Base-by-base conservation (phyloP, 169 alveolate species). In the Cryptosporidium felis region DNA sequence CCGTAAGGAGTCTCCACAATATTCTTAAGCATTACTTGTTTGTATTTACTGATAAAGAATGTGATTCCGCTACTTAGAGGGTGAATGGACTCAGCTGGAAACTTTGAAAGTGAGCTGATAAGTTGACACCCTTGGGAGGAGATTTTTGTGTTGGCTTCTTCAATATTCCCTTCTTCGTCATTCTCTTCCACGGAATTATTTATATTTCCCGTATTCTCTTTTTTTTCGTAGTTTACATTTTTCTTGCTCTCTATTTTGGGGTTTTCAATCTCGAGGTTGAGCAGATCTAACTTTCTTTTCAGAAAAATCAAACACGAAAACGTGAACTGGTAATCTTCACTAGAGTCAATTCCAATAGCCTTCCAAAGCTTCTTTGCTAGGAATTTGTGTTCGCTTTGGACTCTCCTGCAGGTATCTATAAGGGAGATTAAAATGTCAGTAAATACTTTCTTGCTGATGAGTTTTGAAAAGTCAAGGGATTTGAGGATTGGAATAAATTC, bases 321-420 rank as follows among this genome's bases (percentile, higher is more conserved):
- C n/a, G 85, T 56, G 28, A 53, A 74, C 14, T 74, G 65, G 14
- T 74, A 74, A 10, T 74, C 85, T 40, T 74, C 67, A 53, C 85
- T 74, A 5, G 56, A 49, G 0, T 49, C 21, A n/a, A 74, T 53
- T 41, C 56, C 85, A 16, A 74, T 16, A 28, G 67, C n/a, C 14
- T 74, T 74, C 85, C 85, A 74, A 9, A 74, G n/a, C 6, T 36
- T 74, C 23, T 49, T 74, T 12, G 85, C 56, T 51, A 74, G 30
- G 30, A 38, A 74, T 21, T 74, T 74, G 30, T 74, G 56, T 34
- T 74, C 60, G 40, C 74, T 49, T 49, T 74, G 85, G 5, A 74
- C 21, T 53, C 67, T 74, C 38, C 85, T 74, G 41, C 85, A 74
- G 10, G 32, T 47, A 9, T 74, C 85, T 34, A 74, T 53, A 21